phyloP scores from a whole-genome alignment of 2,329 filamentous ascomycete species.

The Coniochaeta sp. region DNA sequence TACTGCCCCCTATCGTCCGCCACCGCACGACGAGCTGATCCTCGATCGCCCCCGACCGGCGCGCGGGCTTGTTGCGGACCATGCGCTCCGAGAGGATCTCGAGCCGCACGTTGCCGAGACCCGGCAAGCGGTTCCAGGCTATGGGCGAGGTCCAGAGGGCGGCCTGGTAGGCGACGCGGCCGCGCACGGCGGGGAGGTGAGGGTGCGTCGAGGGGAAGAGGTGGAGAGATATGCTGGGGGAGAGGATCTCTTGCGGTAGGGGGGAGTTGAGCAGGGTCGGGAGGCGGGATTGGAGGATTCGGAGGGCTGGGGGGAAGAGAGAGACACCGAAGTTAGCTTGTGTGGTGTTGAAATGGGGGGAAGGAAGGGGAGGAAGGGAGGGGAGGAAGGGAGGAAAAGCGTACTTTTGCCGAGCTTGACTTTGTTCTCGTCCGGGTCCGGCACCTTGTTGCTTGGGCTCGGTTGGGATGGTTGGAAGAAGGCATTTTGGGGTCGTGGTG shows the following conservation, averaged over 20 bases:
- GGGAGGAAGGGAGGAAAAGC: conserved; percentile 17
- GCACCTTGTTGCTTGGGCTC: conserved; percentile 23
- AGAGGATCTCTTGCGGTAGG: conserved; percentile 67
- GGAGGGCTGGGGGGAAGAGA: conserved; percentile 56
- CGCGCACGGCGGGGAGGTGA: conserved; percentile 86
- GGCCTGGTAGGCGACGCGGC: conserved; percentile 82
- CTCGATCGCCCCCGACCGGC: conserved; percentile 44
- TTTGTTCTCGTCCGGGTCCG: conserved; percentile 47
- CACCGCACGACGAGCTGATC: conserved; percentile 90
- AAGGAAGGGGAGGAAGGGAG: not conserved
- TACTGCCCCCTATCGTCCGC: conserved; percentile 59
- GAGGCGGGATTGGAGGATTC: conserved; percentile 59
- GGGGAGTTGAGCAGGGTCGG: conserved; percentile 61
- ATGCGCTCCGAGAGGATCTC: conserved; percentile 88
- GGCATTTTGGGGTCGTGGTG: conserved; percentile 16
- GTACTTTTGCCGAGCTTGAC: conserved; percentile 57
- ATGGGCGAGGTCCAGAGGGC: conserved; percentile 94
- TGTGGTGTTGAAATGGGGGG: conserved; percentile 6
- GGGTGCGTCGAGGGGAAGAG: conserved; percentile 74
- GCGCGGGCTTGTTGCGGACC: conserved; percentile 44
- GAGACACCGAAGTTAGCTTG: too few relatives aligned
- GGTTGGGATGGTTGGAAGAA: conserved; percentile 12
- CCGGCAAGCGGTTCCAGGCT: conserved; percentile 87
- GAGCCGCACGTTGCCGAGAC: conserved; percentile 83
- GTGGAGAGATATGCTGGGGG: conserved; percentile 64